These are phyloP conservation scores for Gliomastix tumulicola DNA, from an alignment of 2,329 filamentous ascomycete genomes.

Conservation along the genomic window DNA sequence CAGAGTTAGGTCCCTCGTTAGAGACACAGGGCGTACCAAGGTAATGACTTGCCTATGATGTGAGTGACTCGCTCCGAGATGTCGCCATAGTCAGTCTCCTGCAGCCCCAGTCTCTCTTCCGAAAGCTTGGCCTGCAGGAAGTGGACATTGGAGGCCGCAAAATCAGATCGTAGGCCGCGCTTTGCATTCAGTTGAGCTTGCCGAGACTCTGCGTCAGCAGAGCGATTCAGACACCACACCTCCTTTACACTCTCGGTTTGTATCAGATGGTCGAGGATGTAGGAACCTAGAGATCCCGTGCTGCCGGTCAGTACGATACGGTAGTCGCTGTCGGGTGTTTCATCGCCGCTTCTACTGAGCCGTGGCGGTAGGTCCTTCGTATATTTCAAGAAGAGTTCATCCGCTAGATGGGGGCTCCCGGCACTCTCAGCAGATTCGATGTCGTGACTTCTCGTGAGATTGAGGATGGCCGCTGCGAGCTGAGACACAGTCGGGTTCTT, in stretches of 20 bases:
- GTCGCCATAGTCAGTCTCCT: slow-evolving; percentile 1
- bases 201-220: background rate
- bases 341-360: no score
- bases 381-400: no score
- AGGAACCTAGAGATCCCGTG: slow-evolving; percentile 81
- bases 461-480: slow-evolving; percentile 13
- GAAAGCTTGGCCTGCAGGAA: slow-evolving; percentile 4
- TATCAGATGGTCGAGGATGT: slow-evolving; percentile 43
- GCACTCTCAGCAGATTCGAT: no score
- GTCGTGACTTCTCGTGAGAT: no score
- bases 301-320: slow-evolving; percentile 78
- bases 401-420: no score
- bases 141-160: slow-evolving; percentile 3
- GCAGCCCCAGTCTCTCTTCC: slow-evolving; percentile 1
- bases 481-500: slow-evolving; percentile 16
- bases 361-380: no score
- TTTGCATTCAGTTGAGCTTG: background rate
- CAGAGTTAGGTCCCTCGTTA: background rate
- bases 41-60: slow-evolving; percentile 6
- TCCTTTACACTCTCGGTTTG: slow-evolving; percentile 4
- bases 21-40: background rate
- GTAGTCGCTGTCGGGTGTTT: no score
- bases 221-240: slow-evolving; percentile 17
- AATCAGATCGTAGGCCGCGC: background rate
- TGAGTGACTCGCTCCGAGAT: slow-evolving; percentile 2